Evolutionary conservation across 768 basidiomycete species (phyloP).

Genomic region (Russula foetens): DNA sequence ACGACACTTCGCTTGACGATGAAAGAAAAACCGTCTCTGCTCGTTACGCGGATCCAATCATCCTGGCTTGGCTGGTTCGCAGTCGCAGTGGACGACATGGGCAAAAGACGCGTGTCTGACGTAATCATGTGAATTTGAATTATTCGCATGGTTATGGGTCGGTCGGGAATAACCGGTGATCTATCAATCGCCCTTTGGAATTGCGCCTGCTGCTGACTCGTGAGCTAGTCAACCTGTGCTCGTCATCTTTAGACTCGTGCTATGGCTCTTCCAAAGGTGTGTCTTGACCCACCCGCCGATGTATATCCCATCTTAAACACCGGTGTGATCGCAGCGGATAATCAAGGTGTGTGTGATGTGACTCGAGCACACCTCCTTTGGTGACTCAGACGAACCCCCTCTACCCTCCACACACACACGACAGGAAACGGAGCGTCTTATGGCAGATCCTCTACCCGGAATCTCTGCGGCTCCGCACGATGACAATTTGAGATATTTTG

Average conservation of each 20-base stretch:
- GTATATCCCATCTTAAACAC: background rate
- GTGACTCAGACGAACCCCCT: no score
- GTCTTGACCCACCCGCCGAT: background rate
- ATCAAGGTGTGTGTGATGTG: conserved; percentile 43
- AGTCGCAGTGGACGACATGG: background rate
- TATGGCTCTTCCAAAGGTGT: conserved; percentile 51
- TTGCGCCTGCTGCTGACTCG: background rate
- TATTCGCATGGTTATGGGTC: background rate
- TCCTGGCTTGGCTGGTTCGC: conserved; percentile 22
- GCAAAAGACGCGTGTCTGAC: background rate
- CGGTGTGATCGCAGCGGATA: conserved; percentile 34
- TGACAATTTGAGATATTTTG: conserved; percentile 97
- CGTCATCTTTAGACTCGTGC: background rate
- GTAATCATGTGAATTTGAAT: background rate
- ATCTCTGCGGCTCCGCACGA: conserved; percentile 95
- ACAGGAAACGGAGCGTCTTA: conserved; percentile 95
- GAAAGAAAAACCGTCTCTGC: conserved; percentile 75
- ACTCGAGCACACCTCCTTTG: background rate
- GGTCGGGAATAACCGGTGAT: conserved; percentile 3
- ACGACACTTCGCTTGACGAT: conserved; percentile 71
- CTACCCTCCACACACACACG: background rate
- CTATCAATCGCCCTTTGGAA: background rate
- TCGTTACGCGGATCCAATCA: conserved; percentile 72
- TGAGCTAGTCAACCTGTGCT: no score
- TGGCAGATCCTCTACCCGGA: conserved; percentile 94